phyloP scores from a whole-genome alignment of 2,329 filamentous ascomycete genomes.

The Ophiostoma pallidulum region DNA sequence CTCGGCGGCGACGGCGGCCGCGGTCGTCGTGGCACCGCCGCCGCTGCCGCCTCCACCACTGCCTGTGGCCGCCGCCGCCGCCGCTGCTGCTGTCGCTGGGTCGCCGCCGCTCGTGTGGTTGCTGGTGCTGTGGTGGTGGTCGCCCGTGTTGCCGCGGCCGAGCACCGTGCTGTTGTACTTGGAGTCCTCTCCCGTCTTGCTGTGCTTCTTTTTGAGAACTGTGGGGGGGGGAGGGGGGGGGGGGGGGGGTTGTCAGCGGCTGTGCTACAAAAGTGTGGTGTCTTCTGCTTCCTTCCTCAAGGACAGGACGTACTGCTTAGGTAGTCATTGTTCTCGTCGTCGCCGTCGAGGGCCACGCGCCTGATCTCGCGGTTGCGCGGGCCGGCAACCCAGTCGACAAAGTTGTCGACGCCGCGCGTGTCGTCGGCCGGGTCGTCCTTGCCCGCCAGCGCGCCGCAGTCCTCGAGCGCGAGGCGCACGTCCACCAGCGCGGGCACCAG shows the following conservation, averaged over 20 bases:
- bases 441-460: constrained; percentile 66
- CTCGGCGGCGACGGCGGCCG: constrained; percentile 36
- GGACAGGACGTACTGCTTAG: constrained; percentile 54
- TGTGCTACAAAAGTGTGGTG: no score
- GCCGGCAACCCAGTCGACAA: constrained; percentile 70
- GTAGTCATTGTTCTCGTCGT: constrained; percentile 59
- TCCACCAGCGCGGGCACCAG: constrained; percentile 61
- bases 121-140: no score
- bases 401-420: constrained; percentile 64
- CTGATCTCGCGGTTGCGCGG: constrained; percentile 69
- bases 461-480: constrained; percentile 75
- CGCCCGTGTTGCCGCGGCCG: constrained; percentile 56
- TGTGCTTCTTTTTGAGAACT: constrained; percentile 87
- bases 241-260: no score
- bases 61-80: no score
- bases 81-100: no score
- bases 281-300: no score
- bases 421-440: constrained; percentile 64
- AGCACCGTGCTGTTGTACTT: constrained; percentile 79
- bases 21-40: not conserved
- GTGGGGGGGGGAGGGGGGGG: not conserved
- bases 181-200: constrained; percentile 77
- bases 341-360: constrained; percentile 65
- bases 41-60: not conserved
- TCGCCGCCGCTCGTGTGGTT: no score